Evolutionary conservation across 169 alveolate species (phyloP), one percentile per base, ranked within the genome.

Genomic region (Babesia bigemina): DNA sequence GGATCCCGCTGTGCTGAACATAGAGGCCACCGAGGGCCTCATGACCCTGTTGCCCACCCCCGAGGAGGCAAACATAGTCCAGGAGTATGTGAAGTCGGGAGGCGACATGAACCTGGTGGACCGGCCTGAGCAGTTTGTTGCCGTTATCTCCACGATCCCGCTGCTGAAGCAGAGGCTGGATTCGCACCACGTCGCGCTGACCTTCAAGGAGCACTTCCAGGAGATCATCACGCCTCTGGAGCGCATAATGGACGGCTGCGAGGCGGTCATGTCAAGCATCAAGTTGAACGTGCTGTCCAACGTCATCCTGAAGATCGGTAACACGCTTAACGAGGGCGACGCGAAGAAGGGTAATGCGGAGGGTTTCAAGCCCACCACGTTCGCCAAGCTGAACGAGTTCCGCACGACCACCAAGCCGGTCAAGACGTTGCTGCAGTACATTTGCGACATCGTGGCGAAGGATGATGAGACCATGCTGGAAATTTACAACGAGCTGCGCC

Each of bases 91-190:
- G 42, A 79, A 89, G 36, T 63, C 75, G 16, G 88, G 96, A n/a
- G 97, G 97, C 4, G 97, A 93, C 63, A 63, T 93, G 74, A 85
- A 79, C 58, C 75, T 82, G 60, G 94, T 92, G 19, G 97, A 93
- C 65, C 86, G 92, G n/a, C 97, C 97, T 9, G 97, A 93, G 75
- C 97, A 93, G 82, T 93, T 88, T 67, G 94, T 93, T 16, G 96
- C 97, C 1, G 96, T 94, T 17, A 84, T 93, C 83, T 63, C 92
- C 26, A 96, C 96, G 19, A 91, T 93, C 29, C 97, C 97, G 28
- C 72, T 93, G 79, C 65, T 93, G 84, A 88, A 84, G 63, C 94
- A 91, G 79, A 63, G 97, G 45, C 84, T 93, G 63, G 95, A 92
- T 53, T 87, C 94, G 21, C 97, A 93, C 69, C 86, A 87, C 52